Evolutionary conservation across 192 early-diverging fungal species (phyloP), one percentile per base, ranked within the genome.

Genomic region (Rhizoclosmatium globosum): DNA sequence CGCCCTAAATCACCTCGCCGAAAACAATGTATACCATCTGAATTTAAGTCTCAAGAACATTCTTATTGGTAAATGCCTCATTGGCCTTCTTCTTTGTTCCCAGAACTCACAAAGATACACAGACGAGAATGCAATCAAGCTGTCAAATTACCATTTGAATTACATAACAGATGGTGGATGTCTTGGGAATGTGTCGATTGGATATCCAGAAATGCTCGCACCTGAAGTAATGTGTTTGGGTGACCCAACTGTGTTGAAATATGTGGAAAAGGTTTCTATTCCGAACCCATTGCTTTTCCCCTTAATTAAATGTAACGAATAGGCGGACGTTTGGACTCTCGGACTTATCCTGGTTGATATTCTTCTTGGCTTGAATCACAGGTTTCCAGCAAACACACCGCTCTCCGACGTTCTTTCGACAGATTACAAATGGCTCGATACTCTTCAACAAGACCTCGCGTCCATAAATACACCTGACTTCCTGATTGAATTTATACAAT

Each of bases 311-410:
- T 48, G 47, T 11, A 1, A 9, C 0, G 47, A 69, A 7, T 23
- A 75, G 74, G 58, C 60, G 6, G 74, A 75, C 59, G 74, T 75
- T 47, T 75, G 74, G 74, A 21, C 74, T 11, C 9, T 75, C 7
- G 74, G 74, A n/a, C 6, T 47, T 2, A 61, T 75, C 46, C 61
- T 75, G 7, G 44, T 75, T 38, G 74, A 65, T 11, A 19, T 75
- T 2, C 46, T n/a, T 47, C 23, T 48, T 7, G 74, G 74, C 42
- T 0, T 31, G 7, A 53, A 53, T 53, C 50, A 53, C 62, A 64
- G 21, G 11, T 64, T 38, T n/a, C 62, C 21, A 15, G 21, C 39
- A 65, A 64, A 58, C 39, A n/a, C 17, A 19, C 15, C n/a, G 3
- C 13, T 11, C 74, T 17, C 21, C 58, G 38, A 53, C 50, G 17